Percentiles rank a stretch among this genome's conserved stretches.
Conservation (phyloP, 768 basidiomycete genomes). For the Podaxis carcinomalis region DNA sequence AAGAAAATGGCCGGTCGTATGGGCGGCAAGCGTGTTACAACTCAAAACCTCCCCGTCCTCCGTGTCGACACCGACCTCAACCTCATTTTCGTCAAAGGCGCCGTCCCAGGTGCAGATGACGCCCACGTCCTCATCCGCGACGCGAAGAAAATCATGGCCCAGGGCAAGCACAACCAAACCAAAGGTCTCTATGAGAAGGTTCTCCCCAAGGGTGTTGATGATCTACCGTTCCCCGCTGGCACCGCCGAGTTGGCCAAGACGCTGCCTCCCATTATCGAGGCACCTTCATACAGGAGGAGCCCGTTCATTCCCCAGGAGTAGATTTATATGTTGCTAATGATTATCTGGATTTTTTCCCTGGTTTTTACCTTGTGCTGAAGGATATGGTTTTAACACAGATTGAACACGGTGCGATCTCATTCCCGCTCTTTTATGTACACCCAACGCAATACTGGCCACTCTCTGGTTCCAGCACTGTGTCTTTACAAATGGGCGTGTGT, state of each 20-base stretch:
- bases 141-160: constrained; percentile 80
- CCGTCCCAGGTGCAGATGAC: constrained; percentile 86
- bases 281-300: constrained; percentile 68
- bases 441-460: too few relatives aligned
- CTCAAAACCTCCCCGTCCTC: constrained; percentile 85
- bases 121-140: constrained; percentile 84
- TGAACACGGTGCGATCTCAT: too few relatives aligned
- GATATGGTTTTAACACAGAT: background rate
- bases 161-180: constrained; percentile 59
- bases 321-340: constrained; percentile 17
- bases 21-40: constrained; percentile 78
- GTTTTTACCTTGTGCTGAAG: constrained; percentile 1
- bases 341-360: constrained; percentile 9
- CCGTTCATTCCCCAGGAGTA: constrained; percentile 78
- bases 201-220: constrained; percentile 76
- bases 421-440: too few relatives aligned
- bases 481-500: too few relatives aligned
- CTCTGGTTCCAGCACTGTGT: too few relatives aligned
- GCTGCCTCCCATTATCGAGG: constrained; percentile 63
- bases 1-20: constrained; percentile 98
- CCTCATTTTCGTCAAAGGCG: constrained; percentile 88
- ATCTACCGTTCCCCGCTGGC: constrained; percentile 91
- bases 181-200: constrained; percentile 74
- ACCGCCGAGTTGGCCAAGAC: constrained; percentile 68
- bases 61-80: constrained; percentile 85